Base-by-base conservation (phyloP, 345 rosid genomes). In the Cardamine resedifolia region DNA sequence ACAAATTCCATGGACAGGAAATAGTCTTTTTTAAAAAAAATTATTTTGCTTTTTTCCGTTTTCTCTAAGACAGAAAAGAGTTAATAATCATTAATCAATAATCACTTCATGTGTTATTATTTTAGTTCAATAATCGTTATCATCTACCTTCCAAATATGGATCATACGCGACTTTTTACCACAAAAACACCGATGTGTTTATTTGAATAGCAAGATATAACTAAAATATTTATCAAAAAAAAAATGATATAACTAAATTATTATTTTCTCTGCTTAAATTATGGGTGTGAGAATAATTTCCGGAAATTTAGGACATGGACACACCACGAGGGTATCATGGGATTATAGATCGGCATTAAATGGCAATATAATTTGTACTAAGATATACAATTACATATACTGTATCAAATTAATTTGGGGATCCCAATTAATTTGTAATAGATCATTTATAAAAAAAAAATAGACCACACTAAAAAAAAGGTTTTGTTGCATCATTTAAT, bases 261-360 rank as follows among this genome's bases (percentile, higher is more conserved):
- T 33, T 72, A 27, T 2, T 0, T 10, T 10, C 11, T 72, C 38
- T 12, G 58, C 26, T 49, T 41, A 36, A 34, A 73, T 73, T 47
- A 57, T 74, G 56, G 39, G 45, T 60, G 23, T 53, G 58, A 43
- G 41, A 55, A 70, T 69, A 19, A 36, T 76, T 52, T 63, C 71
- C 75, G 60, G 48, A 6, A 69, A 69, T 62, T 9, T 63, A 76
- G 79, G 79, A 69, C 34, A 24, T 76, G 38, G 79, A 76, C 79
- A 69, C 27, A 62, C 75, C 79, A 76, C 75, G 79, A 69, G 79
- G 79, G 79, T 61, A 26, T 55, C 71, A 76, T 76, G 79, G 74
- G 60, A 26, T 55, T 61, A 47, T 69, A 61, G 59, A 62, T 69
- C 60, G 50, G 44, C 58, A 63, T 55, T 76, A 45, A 68, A 76